These are phyloP conservation scores for Cercophora samala DNA, from an alignment of 495 filamentous ascomycete genomes.

Conservation along the genomic window DNA sequence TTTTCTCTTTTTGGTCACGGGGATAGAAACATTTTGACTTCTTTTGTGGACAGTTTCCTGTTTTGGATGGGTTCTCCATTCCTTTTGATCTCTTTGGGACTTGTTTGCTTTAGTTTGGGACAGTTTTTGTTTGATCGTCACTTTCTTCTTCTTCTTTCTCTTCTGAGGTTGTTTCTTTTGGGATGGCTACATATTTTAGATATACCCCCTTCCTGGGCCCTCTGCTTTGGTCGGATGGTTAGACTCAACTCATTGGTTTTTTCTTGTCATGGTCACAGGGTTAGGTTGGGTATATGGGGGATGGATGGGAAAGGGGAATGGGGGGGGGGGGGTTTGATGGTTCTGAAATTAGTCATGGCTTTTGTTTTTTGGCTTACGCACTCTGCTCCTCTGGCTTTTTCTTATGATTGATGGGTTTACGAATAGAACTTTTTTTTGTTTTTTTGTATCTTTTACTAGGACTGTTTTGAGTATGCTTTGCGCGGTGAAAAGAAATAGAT, in stretches of 20 bases:
- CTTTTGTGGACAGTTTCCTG: not conserved
- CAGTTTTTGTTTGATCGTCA: not conserved
- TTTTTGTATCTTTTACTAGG: not conserved
- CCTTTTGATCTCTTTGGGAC: not conserved
- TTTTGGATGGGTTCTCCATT: not conserved
- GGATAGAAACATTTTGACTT: not conserved
- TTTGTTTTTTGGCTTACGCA: not conserved
- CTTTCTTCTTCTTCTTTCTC: not conserved
- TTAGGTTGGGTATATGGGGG: not conserved
- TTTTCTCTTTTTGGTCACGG: conserved; percentile 3
- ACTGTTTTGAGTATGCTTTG: not conserved
- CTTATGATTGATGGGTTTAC: conserved; percentile 13
- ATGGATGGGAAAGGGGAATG: not conserved
- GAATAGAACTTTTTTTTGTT: conserved; percentile 1
- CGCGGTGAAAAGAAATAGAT: not conserved
- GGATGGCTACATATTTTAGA: not conserved
- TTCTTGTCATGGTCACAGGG: not conserved
- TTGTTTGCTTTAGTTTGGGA: not conserved
- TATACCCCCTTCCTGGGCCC: not conserved
- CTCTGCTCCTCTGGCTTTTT: conserved; percentile 8
- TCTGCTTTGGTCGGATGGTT: not conserved
- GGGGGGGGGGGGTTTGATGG: too few species aligned
- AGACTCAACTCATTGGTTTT: not conserved
- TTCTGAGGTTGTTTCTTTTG: not conserved
- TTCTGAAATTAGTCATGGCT: not conserved